Conservation (phyloP, 139 green algal genomes). For the Choricystis sp. region DNA sequence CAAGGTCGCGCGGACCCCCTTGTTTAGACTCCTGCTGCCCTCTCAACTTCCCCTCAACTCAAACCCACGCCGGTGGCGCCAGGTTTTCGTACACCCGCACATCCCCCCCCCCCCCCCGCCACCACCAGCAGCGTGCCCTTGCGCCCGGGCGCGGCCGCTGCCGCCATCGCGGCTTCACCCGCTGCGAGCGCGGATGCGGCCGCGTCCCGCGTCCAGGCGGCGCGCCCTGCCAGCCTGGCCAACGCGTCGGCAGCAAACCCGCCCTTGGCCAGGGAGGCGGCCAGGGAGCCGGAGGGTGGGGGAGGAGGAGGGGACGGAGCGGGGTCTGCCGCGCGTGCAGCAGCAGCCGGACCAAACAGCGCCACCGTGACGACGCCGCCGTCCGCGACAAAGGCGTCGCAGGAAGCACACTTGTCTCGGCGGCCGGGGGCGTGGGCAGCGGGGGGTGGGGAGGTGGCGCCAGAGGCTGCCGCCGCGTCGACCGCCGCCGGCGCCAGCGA, state of each 20-base stretch:
- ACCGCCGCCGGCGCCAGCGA: slow-evolving; percentile 5
- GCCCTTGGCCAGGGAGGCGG: neutral
- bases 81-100: neutral
- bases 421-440: neutral
- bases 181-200: neutral
- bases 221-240: neutral
- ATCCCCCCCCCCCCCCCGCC: neutral
- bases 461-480: neutral
- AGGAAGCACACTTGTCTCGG: slow-evolving; percentile 3
- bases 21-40: too few species aligned
- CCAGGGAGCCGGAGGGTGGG: neutral
- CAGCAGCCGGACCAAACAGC: slow-evolving; percentile 1
- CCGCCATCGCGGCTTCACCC: neutral
- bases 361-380: neutral
- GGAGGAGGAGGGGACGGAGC: neutral
- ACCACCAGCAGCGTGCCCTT: neutral
- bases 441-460: neutral
- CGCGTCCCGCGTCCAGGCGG: neutral
- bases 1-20: too few species aligned
- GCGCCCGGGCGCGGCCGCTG: too few species aligned
- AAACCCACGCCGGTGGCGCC: neutral
- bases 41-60: neutral
- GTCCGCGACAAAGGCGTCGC: neutral
- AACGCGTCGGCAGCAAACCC: neutral
- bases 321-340: slow-evolving; percentile 1